Evolutionary conservation across 2,329 filamentous ascomycete species (phyloP).

Genomic region (Paecilomyces dactylethromorphus): DNA sequence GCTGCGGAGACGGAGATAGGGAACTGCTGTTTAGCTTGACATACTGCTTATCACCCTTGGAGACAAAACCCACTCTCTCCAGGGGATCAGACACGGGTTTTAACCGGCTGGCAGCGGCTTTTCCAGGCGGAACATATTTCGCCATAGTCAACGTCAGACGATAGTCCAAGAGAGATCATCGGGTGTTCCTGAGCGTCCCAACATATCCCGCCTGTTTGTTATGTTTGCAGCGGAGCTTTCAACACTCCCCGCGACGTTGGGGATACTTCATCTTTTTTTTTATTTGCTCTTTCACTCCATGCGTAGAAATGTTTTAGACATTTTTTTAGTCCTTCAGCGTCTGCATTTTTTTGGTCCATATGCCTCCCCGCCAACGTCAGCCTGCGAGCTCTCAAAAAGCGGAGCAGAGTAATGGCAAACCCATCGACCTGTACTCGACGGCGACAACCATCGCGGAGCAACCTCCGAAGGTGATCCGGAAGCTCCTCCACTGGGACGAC

Average conservation of each 20-base stretch:
- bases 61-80: slow-evolving; percentile 75
- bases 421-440: slow-evolving; percentile 16
- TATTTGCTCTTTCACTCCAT: not conserved
- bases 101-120: slow-evolving; percentile 42
- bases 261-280: not conserved
- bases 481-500: slow-evolving; percentile 46
- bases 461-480: slow-evolving; percentile 22
- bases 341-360: not conserved
- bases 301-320: not conserved
- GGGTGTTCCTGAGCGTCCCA: not conserved
- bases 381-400: slow-evolving; percentile 13
- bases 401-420: slow-evolving; percentile 10
- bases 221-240: slow-evolving; percentile 14
- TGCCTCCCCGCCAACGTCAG: slow-evolving; percentile 22
- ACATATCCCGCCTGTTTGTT: slow-evolving; percentile 17
- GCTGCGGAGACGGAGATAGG: slow-evolving; percentile 2
- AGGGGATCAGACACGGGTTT: slow-evolving; percentile 73
- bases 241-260: not conserved
- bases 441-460: slow-evolving; percentile 20
- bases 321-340: not conserved
- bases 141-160: slow-evolving; percentile 11
- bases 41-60: slow-evolving; percentile 83
- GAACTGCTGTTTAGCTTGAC: slow-evolving; percentile 1
- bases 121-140: slow-evolving; percentile 14
- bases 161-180: not conserved